Evolutionary conservation across 2,329 filamentous ascomycete genomes (phyloP).

Genomic region (Penicillium sp.): DNA sequence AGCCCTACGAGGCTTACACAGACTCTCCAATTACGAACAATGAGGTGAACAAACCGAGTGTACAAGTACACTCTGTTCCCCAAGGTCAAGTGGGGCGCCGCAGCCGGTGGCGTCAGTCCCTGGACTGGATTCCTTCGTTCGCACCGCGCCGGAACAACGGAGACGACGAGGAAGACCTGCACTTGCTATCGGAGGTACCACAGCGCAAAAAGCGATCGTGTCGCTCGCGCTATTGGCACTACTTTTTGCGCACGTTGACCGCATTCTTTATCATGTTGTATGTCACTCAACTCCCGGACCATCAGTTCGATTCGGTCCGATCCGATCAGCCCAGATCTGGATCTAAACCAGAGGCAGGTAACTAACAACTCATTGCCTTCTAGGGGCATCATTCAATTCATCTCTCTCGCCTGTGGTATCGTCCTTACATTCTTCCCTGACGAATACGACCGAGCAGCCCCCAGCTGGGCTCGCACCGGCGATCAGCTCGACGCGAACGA

Average conservation of each 20-base stretch:
- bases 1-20: conserved; percentile 16
- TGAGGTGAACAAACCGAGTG: conserved; percentile 4
- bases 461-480: conserved; percentile 41
- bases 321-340: background rate
- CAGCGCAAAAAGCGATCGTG: conserved; percentile 16
- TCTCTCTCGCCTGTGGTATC: conserved; percentile 40
- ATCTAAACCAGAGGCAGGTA: background rate
- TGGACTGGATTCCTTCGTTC: conserved; percentile 12
- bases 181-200: conserved; percentile 9
- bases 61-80: conserved; percentile 3
- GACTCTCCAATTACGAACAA: conserved; percentile 9
- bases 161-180: conserved; percentile 5
- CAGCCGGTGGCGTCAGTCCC: conserved; percentile 15
- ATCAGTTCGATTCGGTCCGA: background rate
- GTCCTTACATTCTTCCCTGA: conserved; percentile 44
- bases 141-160: background rate
- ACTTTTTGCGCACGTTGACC: conserved; percentile 19
- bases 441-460: conserved; percentile 39
- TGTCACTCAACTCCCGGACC: conserved; percentile 10
- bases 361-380: background rate
- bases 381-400: conserved; percentile 44
- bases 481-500: conserved; percentile 41
- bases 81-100: conserved; percentile 12
- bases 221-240: conserved; percentile 16
- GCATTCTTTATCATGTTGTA: conserved; percentile 37